Conservation (phyloP, 805 yeast genomes). For the Yarrowia sp. region DNA sequence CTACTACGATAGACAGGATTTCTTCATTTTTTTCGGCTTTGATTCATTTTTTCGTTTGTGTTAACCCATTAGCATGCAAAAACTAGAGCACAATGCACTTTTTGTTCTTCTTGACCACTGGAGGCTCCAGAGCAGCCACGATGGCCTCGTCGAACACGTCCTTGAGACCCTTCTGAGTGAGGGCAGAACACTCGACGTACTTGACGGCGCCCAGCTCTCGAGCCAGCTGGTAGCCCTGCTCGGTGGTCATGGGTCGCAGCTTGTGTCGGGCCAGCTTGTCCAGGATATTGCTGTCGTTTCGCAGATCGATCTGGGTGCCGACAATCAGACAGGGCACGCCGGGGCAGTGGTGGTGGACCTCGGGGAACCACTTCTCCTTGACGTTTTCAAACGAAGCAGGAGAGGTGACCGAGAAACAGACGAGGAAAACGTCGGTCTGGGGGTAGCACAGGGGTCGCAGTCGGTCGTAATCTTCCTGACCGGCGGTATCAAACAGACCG, state of each 20-base stretch:
- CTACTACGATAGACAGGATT: background rate
- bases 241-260: slow-evolving; percentile 81
- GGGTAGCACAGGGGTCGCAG: slow-evolving; percentile 96
- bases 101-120: slow-evolving; percentile 79
- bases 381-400: slow-evolving; percentile 98
- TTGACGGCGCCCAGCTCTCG: slow-evolving; percentile 94
- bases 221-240: slow-evolving; percentile 91
- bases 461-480: slow-evolving; percentile 98
- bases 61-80: slow-evolving; percentile 38
- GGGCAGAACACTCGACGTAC: slow-evolving; percentile 96
- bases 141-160: slow-evolving; percentile 99
- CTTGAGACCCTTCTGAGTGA: slow-evolving; percentile 95
- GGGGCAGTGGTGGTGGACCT: slow-evolving; percentile 97
- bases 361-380: slow-evolving; percentile 98
- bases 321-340: slow-evolving; percentile 97
- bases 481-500: slow-evolving; percentile 98
- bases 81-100: slow-evolving; percentile 79
- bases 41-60: slow-evolving; percentile 23
- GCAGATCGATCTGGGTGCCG: slow-evolving; percentile 94
- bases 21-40: slow-evolving; percentile 9
- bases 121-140: slow-evolving; percentile 97
- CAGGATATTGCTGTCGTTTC: slow-evolving; percentile 89
- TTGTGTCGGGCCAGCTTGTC: slow-evolving; percentile 91
- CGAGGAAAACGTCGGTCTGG: slow-evolving; percentile 94
- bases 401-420: slow-evolving; percentile 94